Conservation (phyloP, 2,329 filamentous ascomycete genomes). For the Beauveria pseudobassiana region DNA sequence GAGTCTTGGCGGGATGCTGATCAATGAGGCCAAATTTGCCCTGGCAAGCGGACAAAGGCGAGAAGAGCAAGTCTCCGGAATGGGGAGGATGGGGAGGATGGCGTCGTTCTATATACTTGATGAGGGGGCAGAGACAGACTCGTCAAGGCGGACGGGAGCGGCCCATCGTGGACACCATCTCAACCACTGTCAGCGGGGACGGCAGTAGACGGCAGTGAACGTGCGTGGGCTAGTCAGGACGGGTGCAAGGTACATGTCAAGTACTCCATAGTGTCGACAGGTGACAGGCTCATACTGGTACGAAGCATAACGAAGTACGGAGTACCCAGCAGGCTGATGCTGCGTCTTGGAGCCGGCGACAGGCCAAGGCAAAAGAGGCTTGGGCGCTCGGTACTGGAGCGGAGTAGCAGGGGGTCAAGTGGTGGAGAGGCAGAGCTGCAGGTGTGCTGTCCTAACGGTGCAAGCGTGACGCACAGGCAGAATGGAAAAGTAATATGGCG, state of each 20-base stretch:
- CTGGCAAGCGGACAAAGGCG: neutral
- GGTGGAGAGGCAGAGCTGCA: conserved; percentile 4
- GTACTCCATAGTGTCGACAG: neutral
- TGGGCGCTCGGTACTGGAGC: neutral
- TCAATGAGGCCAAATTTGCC: conserved; percentile 1
- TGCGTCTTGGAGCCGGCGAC: neutral
- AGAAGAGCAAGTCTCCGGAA: neutral
- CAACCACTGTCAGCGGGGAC: conserved; percentile 2
- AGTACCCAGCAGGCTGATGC: neutral
- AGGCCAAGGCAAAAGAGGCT: neutral
- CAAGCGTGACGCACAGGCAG: conserved; percentile 10
- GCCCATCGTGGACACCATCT: conserved; percentile 7
- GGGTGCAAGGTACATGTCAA: conserved; percentile 1
- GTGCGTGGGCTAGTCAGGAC: neutral
- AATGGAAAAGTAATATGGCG: conserved; percentile 6
- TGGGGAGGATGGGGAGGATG: neutral
- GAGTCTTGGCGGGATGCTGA: neutral
- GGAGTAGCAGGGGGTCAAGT: neutral
- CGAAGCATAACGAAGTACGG: neutral
- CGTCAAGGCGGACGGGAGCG: conserved; percentile 6
- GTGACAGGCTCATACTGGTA: too few relatives aligned
- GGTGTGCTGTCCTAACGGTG: conserved; percentile 6
- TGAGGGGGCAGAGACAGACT: neutral
- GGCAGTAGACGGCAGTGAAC: neutral
- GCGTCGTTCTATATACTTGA: conserved; percentile 10